phyloP scores from a whole-genome alignment of 805 yeast species.

The Millerozyma acaciae region DNA sequence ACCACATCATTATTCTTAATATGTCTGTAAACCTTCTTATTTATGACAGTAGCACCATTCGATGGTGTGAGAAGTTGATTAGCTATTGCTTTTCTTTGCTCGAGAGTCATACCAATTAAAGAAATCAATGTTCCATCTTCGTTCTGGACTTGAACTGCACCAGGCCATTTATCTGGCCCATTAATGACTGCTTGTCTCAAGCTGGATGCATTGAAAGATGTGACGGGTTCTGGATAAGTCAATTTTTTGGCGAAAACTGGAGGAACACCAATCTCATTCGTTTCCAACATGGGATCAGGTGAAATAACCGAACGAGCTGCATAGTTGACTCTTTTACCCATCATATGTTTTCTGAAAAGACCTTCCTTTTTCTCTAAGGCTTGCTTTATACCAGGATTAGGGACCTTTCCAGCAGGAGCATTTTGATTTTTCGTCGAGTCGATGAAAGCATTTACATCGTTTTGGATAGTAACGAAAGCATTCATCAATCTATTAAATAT shows the following conservation, averaged over 20 bases:
- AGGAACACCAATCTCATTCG: constrained; percentile 97
- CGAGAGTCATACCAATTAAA: constrained; percentile 81
- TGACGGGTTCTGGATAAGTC: constrained; percentile 98
- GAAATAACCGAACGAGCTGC: constrained; percentile 99
- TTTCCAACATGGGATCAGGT: constrained; percentile 97
- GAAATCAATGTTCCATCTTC: constrained; percentile 88
- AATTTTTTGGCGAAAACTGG: constrained; percentile 95
- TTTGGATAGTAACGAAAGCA: constrained; percentile 90
- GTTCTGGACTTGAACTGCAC: constrained; percentile 92
- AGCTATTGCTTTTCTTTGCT: constrained; percentile 93
- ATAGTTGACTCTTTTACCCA: constrained; percentile 99
- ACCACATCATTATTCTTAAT: constrained; percentile 94
- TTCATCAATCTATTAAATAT: constrained; percentile 90
- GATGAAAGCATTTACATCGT: constrained; percentile 89
- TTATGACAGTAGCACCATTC: constrained; percentile 56
- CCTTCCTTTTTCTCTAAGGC: constrained; percentile 98
- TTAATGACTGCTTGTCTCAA: constrained; percentile 92
- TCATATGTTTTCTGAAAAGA: constrained; percentile 96
- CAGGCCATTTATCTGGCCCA: constrained; percentile 99
- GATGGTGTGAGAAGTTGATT: constrained; percentile 91
- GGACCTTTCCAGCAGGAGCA: constrained; percentile 59
- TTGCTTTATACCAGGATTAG: constrained; percentile 95
- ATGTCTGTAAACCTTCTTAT: constrained; percentile 93
- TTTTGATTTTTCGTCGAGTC: constrained; percentile 89
- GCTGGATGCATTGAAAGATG: constrained; percentile 84